phyloP scores from a whole-genome alignment of 2,329 filamentous ascomycete species.

The Penicillium sp. region DNA sequence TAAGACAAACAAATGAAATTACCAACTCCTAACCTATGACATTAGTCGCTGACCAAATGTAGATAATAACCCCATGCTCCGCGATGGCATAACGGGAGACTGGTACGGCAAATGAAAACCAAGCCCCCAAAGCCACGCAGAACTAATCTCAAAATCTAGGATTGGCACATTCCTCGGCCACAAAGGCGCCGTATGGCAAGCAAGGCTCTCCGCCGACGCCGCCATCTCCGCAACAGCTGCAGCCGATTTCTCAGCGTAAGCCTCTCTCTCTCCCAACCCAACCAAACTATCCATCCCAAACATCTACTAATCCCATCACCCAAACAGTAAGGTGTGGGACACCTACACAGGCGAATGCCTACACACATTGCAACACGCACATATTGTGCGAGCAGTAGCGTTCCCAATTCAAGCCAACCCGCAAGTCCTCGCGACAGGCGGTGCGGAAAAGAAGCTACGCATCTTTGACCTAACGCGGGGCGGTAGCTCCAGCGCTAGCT shows the following conservation, averaged over 20 bases:
- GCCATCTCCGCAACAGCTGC: slow-evolving; percentile 87
- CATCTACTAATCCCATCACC: slow-evolving; percentile 30
- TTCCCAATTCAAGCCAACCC: slow-evolving; percentile 79
- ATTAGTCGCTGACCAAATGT: slow-evolving; percentile 7
- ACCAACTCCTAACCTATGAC: neutral
- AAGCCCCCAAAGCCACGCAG: neutral
- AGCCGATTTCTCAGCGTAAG: slow-evolving; percentile 91
- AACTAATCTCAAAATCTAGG: slow-evolving; percentile 44
- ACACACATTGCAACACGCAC: slow-evolving; percentile 82
- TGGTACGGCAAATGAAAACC: slow-evolving; percentile 57
- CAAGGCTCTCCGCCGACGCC: slow-evolving; percentile 83
- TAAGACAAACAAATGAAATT: slow-evolving; percentile 39
- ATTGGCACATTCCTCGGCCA: slow-evolving; percentile 98
- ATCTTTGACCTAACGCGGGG: slow-evolving; percentile 78
- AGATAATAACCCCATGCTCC: slow-evolving; percentile 98
- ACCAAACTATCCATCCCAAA: neutral
- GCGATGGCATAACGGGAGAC: slow-evolving; percentile 91
- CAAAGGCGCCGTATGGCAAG: slow-evolving; percentile 97
- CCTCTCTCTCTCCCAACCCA: neutral
- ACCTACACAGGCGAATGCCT: slow-evolving; percentile 89
- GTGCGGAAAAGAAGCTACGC: slow-evolving; percentile 93
- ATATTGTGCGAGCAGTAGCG: slow-evolving; percentile 91
- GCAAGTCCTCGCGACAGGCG: slow-evolving; percentile 84
- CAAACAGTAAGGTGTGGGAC: slow-evolving; percentile 88
- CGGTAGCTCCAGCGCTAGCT: slow-evolving; percentile 36